These are phyloP conservation scores for Chlamydomonas urium DNA, from an alignment of 139 green algal genomes.

Conservation along the genomic window DNA sequence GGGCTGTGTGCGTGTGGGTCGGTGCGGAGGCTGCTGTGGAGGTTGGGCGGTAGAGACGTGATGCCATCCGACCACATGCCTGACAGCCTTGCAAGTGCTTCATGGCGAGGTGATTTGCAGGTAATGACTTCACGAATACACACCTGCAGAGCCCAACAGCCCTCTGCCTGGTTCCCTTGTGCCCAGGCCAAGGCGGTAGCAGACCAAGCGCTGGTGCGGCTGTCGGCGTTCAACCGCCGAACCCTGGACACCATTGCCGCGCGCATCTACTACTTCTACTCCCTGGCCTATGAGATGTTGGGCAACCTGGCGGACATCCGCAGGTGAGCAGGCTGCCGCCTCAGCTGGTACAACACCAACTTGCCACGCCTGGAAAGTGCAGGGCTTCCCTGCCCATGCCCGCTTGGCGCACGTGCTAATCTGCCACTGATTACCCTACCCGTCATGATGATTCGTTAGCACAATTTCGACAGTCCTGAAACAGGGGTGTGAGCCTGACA, in stretches of 20 bases:
- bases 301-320: conserved; percentile 72
- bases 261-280: conserved; percentile 91
- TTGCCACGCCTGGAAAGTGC: too few species aligned
- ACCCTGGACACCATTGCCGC: conserved; percentile 88
- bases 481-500: too few species aligned
- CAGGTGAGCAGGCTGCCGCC: conserved; percentile 36
- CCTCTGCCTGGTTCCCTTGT: background rate
- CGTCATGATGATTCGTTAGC: too few species aligned
- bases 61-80: background rate
- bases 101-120: background rate
- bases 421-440: too few species aligned
- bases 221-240: conserved; percentile 78
- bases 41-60: background rate
- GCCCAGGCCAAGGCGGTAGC: conserved; percentile 54
- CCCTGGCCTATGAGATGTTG: conserved; percentile 67
- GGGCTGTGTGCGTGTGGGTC: background rate
- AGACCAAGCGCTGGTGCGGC: conserved; percentile 44
- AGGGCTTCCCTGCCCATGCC: too few species aligned
- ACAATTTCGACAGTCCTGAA: too few species aligned
- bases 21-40: background rate
- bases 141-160: background rate
- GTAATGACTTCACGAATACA: background rate
- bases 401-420: too few species aligned
- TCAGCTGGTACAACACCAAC: too few species aligned
- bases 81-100: background rate